Base-by-base conservation (phyloP, 1,284 basidiomycete genomes). In the Erythrobasidium hasegawianum region DNA sequence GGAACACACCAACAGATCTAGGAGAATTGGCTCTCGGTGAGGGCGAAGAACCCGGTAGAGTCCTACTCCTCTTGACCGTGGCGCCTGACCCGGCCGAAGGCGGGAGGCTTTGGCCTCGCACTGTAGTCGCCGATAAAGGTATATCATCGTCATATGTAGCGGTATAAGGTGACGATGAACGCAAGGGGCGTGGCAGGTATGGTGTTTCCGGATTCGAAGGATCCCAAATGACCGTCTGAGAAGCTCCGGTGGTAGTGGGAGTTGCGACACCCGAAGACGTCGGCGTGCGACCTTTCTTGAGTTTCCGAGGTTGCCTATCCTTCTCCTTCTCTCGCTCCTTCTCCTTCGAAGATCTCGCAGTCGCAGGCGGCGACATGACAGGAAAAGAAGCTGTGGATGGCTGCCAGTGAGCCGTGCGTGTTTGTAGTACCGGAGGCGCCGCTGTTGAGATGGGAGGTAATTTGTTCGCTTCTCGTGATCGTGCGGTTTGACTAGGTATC, bases 1-100 rank as follows among this genome's bases (percentile, higher is more conserved):
- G 45, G 55, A 64, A 64, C 61, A 64, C 61, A 64, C 61, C 40
- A 64, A 64, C 61, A 57, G 41, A 54, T 57, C 61, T 57, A 38
- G 45, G 53, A 13, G 61, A 45, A 18, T 41, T 26, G 13, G 18
- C 43, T n/a, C 54, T 57, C 11, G 54, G 47, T 11, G 47, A 47
- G 10, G 54, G 41, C 18, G 55, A 64, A 5, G 43, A 47, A 5
- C 43, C 43, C 8, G 61, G 61, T 4, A 64, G 45, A 4, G 61
- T 64, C 41, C 61, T 16, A 5, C 54, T 57, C n/a, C 61, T 29
- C 55, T 64, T 64, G 13, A 64, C 61, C 8, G 43, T 53, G 8
- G 16, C 26, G 9, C 50, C 26, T n/a, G 50, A 53, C 7, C 16
- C 50, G 4, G 18, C 26, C 26, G 16, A 22, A 8, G 50, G 50